These are phyloP conservation scores for Botrytis hyacinthi DNA, from an alignment of 2,329 filamentous ascomycete species.

Conservation along the genomic window DNA sequence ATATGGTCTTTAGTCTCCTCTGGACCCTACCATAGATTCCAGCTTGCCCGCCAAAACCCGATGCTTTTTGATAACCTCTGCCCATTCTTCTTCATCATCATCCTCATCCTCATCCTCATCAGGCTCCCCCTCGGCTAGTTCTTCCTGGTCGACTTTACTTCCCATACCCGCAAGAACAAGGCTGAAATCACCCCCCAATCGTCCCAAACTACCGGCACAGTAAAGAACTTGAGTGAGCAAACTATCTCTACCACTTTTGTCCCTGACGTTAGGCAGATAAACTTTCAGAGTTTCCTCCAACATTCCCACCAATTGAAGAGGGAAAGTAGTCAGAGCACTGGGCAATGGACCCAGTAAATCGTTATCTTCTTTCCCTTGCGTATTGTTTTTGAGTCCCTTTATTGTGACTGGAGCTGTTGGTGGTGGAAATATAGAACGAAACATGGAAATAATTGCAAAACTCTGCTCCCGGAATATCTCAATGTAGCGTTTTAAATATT, in stretches of 20 bases:
- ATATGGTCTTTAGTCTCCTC: constrained; percentile 23
- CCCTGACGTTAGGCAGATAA: constrained; percentile 79
- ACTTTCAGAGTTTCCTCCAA: constrained; percentile 70
- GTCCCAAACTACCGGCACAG: constrained; percentile 84
- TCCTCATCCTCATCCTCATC: constrained; percentile 42
- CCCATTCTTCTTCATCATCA: constrained; percentile 72
- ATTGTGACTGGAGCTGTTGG: constrained; percentile 23
- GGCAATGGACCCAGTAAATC: constrained; percentile 62
- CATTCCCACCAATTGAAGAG: constrained; percentile 77
- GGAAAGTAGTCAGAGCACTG: constrained; percentile 77
- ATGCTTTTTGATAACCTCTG: constrained; percentile 85
- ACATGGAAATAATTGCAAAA: constrained; percentile 93
- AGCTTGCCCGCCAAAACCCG: constrained; percentile 76
- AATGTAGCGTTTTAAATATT: constrained; percentile 91
- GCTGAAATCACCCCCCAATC: constrained; percentile 89
- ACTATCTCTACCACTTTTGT: constrained; percentile 78
- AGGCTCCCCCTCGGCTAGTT: constrained; percentile 44
- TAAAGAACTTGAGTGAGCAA: constrained; percentile 90
- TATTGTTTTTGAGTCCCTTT: constrained; percentile 25
- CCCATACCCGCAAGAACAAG: constrained; percentile 70
- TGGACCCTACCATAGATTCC: constrained; percentile 61
- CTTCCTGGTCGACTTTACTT: constrained; percentile 39
- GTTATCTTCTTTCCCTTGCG: constrained; percentile 27
- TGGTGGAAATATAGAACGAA: constrained; percentile 80
- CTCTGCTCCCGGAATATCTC: constrained; percentile 98